Evolutionary conservation across 2,329 filamentous ascomycete species (phyloP).

Genomic region (Phyllosticta citribraziliensis): DNA sequence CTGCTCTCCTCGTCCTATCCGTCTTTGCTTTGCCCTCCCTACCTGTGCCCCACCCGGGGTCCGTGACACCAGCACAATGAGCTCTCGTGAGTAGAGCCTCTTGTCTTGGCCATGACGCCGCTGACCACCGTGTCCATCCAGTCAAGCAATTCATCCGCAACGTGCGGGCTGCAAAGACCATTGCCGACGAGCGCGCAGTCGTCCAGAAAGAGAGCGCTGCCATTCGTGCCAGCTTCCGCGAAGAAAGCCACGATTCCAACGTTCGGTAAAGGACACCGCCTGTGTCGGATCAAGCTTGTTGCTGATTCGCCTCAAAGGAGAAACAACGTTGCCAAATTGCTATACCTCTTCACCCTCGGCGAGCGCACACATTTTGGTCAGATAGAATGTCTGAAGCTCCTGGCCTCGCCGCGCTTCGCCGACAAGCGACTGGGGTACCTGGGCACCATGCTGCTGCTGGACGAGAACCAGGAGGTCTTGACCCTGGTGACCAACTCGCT

Average conservation of each 20-base stretch:
- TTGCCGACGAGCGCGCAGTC: conserved; percentile 95
- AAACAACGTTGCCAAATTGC: conserved; percentile 97
- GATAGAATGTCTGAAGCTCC: conserved; percentile 96
- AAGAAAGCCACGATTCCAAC: conserved; percentile 88
- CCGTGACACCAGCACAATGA: conserved; percentile 43
- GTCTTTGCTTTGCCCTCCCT: not conserved
- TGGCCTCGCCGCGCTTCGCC: conserved; percentile 92
- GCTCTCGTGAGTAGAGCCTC: conserved; percentile 41
- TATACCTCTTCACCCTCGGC: conserved; percentile 95
- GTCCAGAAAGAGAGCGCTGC: conserved; percentile 98
- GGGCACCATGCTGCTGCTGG: conserved; percentile 88
- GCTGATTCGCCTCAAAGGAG: conserved; percentile 47
- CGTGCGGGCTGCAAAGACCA: conserved; percentile 95
- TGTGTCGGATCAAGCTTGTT: conserved; percentile 12
- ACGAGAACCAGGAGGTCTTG: conserved; percentile 97
- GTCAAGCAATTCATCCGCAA: conserved; percentile 99
- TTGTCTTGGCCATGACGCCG: conserved; percentile 14
- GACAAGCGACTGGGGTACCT: conserved; percentile 95
- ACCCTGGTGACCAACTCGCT: conserved; percentile 96
- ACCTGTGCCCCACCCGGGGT: conserved; percentile 28
- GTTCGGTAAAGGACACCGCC: conserved; percentile 55
- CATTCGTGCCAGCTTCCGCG: conserved; percentile 92
- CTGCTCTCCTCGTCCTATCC: not conserved
- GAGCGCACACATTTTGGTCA: conserved; percentile 98
- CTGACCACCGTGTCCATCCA: conserved; percentile 30